phyloP scores from a whole-genome alignment of 1,284 basidiomycete genomes.

The Puccinia horiana region DNA sequence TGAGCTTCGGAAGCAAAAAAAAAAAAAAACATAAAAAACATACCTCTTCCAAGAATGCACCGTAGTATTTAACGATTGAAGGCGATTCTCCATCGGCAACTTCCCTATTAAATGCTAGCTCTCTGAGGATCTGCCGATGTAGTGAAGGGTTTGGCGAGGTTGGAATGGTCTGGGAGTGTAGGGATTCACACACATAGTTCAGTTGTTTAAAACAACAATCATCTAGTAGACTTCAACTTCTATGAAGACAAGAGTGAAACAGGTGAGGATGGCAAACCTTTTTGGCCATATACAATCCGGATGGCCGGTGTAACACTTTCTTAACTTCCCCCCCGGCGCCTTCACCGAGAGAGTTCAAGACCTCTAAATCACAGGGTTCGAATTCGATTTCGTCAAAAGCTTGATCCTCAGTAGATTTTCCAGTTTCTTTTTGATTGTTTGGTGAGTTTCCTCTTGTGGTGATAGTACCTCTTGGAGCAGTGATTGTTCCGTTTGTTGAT shows the following conservation, averaged over 20 bases:
- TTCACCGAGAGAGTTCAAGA: slow-evolving; percentile 78
- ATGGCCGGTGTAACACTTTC: slow-evolving; percentile 78
- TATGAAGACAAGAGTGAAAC: neutral
- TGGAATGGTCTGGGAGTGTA: slow-evolving; percentile 73
- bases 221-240: too few species aligned
- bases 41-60: slow-evolving; percentile 89
- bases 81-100: slow-evolving; percentile 70
- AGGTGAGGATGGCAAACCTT: slow-evolving; percentile 64
- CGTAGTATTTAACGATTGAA: slow-evolving; percentile 90
- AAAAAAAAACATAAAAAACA: slow-evolving; percentile 27
- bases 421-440: neutral
- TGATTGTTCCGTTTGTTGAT: neutral
- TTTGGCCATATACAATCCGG: slow-evolving; percentile 79
- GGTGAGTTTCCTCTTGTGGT: neutral
- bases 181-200: neutral
- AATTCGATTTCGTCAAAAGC: slow-evolving; percentile 42
- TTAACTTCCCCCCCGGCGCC: slow-evolving; percentile 94
- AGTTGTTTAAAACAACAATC: too few species aligned
- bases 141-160: slow-evolving; percentile 85
- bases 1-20: neutral
- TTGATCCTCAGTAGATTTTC: neutral
- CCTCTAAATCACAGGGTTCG: slow-evolving; percentile 67
- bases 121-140: slow-evolving; percentile 83
- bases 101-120: slow-evolving; percentile 79
- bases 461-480: neutral